Conservation (phyloP, 257 asterid species). For the Solanum ossicruentum region DNA sequence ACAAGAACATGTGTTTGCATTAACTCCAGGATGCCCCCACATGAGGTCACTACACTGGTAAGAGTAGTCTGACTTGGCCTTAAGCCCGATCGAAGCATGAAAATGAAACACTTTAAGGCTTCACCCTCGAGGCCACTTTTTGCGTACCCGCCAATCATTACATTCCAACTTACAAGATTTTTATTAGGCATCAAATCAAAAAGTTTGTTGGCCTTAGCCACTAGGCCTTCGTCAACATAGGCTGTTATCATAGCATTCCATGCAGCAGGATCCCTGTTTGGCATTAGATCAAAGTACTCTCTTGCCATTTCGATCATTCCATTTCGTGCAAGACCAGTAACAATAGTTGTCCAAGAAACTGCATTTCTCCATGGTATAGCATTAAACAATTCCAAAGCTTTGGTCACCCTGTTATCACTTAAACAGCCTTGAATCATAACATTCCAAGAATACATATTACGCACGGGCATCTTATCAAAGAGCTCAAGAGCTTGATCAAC, state of each 20-base stretch:
- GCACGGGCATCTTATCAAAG: slow-evolving; percentile 31
- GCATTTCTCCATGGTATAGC: slow-evolving; percentile 37
- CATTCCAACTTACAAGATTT: slow-evolving; percentile 38
- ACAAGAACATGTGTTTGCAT: not conserved
- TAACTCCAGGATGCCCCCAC: not conserved
- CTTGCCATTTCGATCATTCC: slow-evolving; percentile 41
- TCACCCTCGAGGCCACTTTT: slow-evolving; percentile 26
- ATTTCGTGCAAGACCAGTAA: slow-evolving; percentile 42
- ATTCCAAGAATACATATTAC: slow-evolving; percentile 41
- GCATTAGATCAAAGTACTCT: slow-evolving; percentile 45
- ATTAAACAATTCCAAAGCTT: slow-evolving; percentile 34
- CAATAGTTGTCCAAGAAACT: slow-evolving; percentile 53
- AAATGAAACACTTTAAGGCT: slow-evolving; percentile 4
- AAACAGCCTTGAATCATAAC: slow-evolving; percentile 35
- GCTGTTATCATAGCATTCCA: slow-evolving; percentile 64
- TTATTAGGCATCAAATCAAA: slow-evolving; percentile 19
- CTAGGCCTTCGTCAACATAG: slow-evolving; percentile 6
- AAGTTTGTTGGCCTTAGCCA: slow-evolving; percentile 6
- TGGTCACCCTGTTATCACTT: slow-evolving; percentile 27
- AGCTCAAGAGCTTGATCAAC: slow-evolving; percentile 37
- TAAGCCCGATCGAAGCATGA: not conserved
- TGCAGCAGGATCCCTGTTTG: slow-evolving; percentile 39
- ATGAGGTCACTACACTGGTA: slow-evolving; percentile 1
- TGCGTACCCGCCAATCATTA: slow-evolving; percentile 41
- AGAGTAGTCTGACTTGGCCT: slow-evolving; percentile 5